Evolutionary conservation across 2,329 filamentous ascomycete species (phyloP).

Genomic region (Xylariaceae sp.): DNA sequence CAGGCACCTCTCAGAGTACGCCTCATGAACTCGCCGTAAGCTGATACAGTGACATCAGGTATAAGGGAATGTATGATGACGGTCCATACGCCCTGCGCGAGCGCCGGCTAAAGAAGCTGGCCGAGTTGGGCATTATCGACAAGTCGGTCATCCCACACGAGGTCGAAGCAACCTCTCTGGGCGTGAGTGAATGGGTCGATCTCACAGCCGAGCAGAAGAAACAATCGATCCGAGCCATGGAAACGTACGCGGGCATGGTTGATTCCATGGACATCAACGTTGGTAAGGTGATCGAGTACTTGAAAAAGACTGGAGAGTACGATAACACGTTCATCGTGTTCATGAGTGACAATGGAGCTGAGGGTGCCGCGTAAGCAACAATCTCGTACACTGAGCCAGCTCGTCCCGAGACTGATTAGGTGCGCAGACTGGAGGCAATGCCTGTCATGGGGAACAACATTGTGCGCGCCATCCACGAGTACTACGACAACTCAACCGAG

Average conservation of each 20-base stretch:
- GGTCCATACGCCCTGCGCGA: slow-evolving; percentile 49
- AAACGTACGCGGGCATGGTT: slow-evolving; percentile 50
- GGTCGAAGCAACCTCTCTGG: slow-evolving; percentile 5
- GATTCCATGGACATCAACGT: slow-evolving; percentile 46
- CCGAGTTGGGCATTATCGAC: slow-evolving; percentile 22
- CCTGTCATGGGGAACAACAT: slow-evolving; percentile 10
- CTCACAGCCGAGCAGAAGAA: slow-evolving; percentile 10
- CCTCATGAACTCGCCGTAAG: too few species aligned
- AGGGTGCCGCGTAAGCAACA: slow-evolving; percentile 8
- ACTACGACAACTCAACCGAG: slow-evolving; percentile 27
- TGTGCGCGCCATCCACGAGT: slow-evolving; percentile 9
- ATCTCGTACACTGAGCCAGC: background rate
- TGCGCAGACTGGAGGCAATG: slow-evolving; percentile 6
- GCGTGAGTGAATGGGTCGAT: slow-evolving; percentile 10
- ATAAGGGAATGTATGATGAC: slow-evolving; percentile 50
- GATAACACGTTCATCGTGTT: slow-evolving; percentile 47
- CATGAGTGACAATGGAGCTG: slow-evolving; percentile 41
- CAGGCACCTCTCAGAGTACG: too few species aligned
- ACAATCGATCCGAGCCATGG: slow-evolving; percentile 23
- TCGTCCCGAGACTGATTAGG: background rate
- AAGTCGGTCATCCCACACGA: slow-evolving; percentile 11
- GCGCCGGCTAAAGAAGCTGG: background rate
- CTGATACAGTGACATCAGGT: too few species aligned
- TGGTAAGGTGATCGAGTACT: slow-evolving; percentile 42
- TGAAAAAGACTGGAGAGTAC: slow-evolving; percentile 38